A percentile compares a stretch with the other conserved stretches of the same genome.
Evolutionary conservation across 2,329 filamentous ascomycete genomes (phyloP).

Genomic region (Myriosclerotinia curreyana): DNA sequence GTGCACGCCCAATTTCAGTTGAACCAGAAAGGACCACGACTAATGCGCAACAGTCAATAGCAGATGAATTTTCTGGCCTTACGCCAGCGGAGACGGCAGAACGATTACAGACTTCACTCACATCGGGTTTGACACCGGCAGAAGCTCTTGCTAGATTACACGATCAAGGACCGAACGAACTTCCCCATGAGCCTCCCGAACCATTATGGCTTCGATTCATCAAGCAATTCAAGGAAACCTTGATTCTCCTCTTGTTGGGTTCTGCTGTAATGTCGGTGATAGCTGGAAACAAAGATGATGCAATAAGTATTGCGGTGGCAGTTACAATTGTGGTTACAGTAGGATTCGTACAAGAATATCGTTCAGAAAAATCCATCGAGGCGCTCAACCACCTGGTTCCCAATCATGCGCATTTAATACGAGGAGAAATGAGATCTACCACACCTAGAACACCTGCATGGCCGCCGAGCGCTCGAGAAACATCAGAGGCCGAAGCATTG

Average conservation of each 20-base stretch:
- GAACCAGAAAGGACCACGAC: slow-evolving; percentile 13
- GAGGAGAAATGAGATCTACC: slow-evolving; percentile 42
- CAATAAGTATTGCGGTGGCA: slow-evolving; percentile 89
- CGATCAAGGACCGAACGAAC: slow-evolving; percentile 86
- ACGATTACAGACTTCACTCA: slow-evolving; percentile 77
- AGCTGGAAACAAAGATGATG: slow-evolving; percentile 92
- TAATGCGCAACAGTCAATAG: slow-evolving; percentile 39
- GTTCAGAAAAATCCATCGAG: slow-evolving; percentile 95
- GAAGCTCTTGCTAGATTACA: slow-evolving; percentile 78
- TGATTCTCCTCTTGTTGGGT: slow-evolving; percentile 86
- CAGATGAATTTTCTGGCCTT: slow-evolving; percentile 63
- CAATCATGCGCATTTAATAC: slow-evolving; percentile 92
- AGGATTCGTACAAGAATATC: slow-evolving; percentile 95
- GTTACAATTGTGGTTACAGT: slow-evolving; percentile 97
- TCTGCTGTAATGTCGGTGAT: slow-evolving; percentile 86
- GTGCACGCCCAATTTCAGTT: slow-evolving; percentile 23
- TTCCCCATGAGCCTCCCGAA: slow-evolving; percentile 89
- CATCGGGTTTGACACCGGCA: slow-evolving; percentile 72
- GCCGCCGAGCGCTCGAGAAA: slow-evolving; percentile 44
- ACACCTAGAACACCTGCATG: slow-evolving; percentile 43
- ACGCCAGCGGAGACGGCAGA: slow-evolving; percentile 75
- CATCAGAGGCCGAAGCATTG: slow-evolving; percentile 31
- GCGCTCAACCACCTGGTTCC: slow-evolving; percentile 91
- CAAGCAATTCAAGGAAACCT: slow-evolving; percentile 93
- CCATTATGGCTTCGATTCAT: slow-evolving; percentile 92